Evolutionary conservation across 2,329 filamentous ascomycete species (phyloP).

Genomic region (Blastomyces percursus): DNA sequence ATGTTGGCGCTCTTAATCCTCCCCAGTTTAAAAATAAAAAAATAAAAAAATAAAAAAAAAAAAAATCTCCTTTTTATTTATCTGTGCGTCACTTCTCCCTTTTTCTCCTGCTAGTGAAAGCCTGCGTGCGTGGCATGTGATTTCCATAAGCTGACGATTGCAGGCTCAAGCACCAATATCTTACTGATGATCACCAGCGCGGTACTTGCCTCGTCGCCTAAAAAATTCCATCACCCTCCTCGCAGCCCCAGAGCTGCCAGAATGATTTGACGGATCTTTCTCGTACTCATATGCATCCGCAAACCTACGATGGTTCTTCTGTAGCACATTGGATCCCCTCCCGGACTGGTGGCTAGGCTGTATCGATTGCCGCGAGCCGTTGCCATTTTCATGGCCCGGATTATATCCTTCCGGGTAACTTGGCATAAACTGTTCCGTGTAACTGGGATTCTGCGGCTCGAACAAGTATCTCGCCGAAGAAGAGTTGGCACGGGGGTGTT

Average conservation of each 20-base stretch:
- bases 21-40: background rate
- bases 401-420: constrained; percentile 41
- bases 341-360: constrained; percentile 25
- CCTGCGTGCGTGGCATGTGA: background rate
- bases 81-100: background rate
- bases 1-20: background rate
- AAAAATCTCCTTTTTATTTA: background rate
- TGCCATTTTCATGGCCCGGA: constrained; percentile 30
- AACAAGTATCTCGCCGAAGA: constrained; percentile 16
- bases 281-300: constrained; percentile 78
- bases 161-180: background rate
- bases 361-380: constrained; percentile 33
- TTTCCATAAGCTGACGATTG: background rate
- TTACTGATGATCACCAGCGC: constrained; percentile 36
- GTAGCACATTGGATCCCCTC: constrained; percentile 50
- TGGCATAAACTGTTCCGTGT: constrained; percentile 25
- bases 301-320: constrained; percentile 79
- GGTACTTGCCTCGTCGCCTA: constrained; percentile 68
- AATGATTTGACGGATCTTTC: constrained; percentile 48
- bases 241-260: constrained; percentile 75
- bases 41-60: background rate
- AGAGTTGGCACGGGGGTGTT: constrained; percentile 24
- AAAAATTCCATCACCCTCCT: constrained; percentile 98
- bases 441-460: constrained; percentile 18
- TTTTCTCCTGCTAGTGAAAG: background rate